Conservation (phyloP, 805 yeast species). For the Suhomyces xylopsoci region DNA sequence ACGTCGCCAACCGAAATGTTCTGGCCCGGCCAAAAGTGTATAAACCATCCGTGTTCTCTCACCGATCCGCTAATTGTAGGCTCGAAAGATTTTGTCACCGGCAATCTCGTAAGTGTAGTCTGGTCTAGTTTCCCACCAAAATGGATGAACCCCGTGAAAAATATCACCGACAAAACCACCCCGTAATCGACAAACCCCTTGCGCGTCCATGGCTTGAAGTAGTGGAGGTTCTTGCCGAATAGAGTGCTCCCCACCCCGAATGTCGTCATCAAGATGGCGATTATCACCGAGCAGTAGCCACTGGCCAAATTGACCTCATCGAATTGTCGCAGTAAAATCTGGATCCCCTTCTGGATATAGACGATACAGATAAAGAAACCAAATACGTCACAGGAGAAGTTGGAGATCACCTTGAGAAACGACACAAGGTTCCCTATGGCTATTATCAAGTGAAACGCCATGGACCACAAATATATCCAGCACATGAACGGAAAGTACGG, state of each 20-base stretch:
- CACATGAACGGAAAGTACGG: constrained; percentile 89
- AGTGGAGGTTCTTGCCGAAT: constrained; percentile 60
- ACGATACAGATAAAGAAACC: constrained; percentile 88
- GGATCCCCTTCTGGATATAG: constrained; percentile 87
- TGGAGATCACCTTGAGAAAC: constrained; percentile 66
- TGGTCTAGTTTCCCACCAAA: constrained; percentile 74
- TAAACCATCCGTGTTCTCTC: constrained; percentile 68
- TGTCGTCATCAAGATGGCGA: constrained; percentile 71
- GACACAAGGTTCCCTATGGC: constrained; percentile 69
- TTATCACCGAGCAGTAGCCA: constrained; percentile 73
- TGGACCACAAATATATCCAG: constrained; percentile 92
- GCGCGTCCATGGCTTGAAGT: constrained; percentile 58
- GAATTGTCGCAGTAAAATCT: constrained; percentile 74
- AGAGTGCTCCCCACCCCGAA: constrained; percentile 64
- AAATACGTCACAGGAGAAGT: constrained; percentile 87
- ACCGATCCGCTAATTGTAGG: constrained; percentile 53
- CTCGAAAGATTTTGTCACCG: constrained; percentile 65
- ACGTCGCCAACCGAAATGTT: constrained; percentile 67
- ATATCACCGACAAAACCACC: constrained; percentile 76
- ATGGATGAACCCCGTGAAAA: constrained; percentile 90
- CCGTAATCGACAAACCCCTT: constrained; percentile 83
- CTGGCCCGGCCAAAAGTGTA: constrained; percentile 62
- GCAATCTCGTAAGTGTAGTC: constrained; percentile 59
- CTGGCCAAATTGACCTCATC: constrained; percentile 30
- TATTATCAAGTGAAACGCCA: constrained; percentile 71